Percentiles rank a stretch among this genome's conserved stretches.
Conservation (phyloP, 768 basidiomycete genomes). For the Trametes maxima region DNA sequence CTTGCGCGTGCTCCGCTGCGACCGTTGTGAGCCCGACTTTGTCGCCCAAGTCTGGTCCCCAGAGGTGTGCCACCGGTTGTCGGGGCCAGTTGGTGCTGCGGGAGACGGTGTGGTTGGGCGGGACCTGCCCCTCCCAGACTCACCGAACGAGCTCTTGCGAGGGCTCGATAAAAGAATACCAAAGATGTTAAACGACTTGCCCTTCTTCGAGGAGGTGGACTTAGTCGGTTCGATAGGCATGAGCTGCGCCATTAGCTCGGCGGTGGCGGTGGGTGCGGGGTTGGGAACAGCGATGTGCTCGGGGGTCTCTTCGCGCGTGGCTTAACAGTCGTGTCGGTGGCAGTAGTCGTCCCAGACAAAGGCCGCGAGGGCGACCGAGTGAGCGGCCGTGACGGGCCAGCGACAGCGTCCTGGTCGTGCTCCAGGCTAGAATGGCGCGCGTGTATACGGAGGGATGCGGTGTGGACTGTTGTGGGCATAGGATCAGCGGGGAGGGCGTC, state of each 20-base stretch:
- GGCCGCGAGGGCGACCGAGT: constrained; percentile 58
- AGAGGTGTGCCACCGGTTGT: constrained; percentile 14
- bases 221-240: constrained; percentile 22
- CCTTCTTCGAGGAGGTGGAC: constrained; percentile 24
- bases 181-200: constrained; percentile 32
- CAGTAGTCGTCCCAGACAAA: constrained; percentile 64
- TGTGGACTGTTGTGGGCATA: constrained; percentile 25
- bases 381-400: constrained; percentile 45
- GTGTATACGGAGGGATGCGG: constrained; percentile 28
- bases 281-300: constrained; percentile 8
- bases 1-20: constrained; percentile 20
- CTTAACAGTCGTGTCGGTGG: constrained; percentile 61
- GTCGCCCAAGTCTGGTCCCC: constrained; percentile 3
- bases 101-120: constrained; percentile 22
- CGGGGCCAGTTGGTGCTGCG: constrained; percentile 6
- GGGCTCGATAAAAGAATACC: constrained; percentile 29
- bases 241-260: constrained; percentile 29
- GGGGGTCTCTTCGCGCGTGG: constrained; percentile 35
- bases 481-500: constrained; percentile 28
- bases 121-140: constrained; percentile 24
- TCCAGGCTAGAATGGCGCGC: constrained; percentile 28
- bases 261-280: constrained; percentile 7
- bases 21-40: constrained; percentile 21
- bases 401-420: constrained; percentile 21
- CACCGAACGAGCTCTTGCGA: constrained; percentile 26